Evolutionary conservation across 495 filamentous ascomycete genomes (phyloP), one percentile per base, ranked within the genome.

Genomic region (Annulohypoxylon nitens): DNA sequence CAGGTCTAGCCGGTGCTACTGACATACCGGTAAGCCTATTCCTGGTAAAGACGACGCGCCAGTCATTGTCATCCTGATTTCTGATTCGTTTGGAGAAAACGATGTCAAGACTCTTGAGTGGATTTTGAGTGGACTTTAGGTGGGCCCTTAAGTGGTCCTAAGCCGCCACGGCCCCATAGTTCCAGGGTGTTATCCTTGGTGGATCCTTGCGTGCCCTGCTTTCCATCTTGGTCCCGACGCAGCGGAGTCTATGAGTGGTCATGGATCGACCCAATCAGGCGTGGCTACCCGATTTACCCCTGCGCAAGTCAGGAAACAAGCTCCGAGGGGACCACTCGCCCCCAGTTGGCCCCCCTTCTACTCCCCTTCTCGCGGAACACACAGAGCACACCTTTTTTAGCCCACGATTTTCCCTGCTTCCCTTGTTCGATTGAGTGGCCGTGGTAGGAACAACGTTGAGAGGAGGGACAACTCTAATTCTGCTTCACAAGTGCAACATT

Each of bases 191-290:
- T 47, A 47, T 20, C n/a, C 43, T 47, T 23, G 16, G 11, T 47
- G 7, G 14, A 55, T 66, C 66, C 41, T 65, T 70, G 50, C 61
- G 20, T 70, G 47, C 63, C 71, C 67, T 74, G 67, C 67, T 60
- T 70, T 67, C 67, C 58, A 70, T 70, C 66, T 74, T 66, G 71
- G 67, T 69, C 71, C 71, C 63, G 63, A 64, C 23, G 20, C 61
- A 39, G 67, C 63, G 71, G 67, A 74, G 71, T 59, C 43, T 55
- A 33, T 67, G 25, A 47, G 37, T 70, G 63, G 67, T 30, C 50
- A 23, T 43, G 10, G 51, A 74, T 74, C 71, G 67, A 64, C 6
- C 71, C 71, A 74, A 74, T 74, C 39, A 70, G 34, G 54, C 37
- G 10, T 5, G 16, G 11, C 33, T 47, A 36, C 57, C 14, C 48